phyloP scores from a whole-genome alignment of 768 basidiomycete genomes.

The Mycena galopus region DNA sequence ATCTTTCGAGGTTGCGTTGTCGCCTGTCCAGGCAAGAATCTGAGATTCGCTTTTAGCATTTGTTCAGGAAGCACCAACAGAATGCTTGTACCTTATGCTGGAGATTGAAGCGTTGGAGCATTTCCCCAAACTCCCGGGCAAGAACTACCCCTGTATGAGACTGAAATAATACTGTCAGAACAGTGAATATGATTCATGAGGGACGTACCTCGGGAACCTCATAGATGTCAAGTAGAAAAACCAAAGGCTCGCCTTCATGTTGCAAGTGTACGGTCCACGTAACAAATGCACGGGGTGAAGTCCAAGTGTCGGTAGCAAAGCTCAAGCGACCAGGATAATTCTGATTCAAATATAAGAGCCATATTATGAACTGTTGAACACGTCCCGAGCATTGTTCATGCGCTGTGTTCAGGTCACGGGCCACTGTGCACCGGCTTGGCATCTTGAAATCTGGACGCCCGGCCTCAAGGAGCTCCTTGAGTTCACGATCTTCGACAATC shows the following conservation, averaged over 20 bases:
- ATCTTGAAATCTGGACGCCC: conserved; percentile 50
- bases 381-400: not conserved
- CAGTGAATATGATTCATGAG: not conserved
- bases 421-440: conserved; percentile 37
- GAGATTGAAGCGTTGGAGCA: not conserved
- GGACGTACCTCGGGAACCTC: not conserved
- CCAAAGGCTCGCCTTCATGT: not conserved
- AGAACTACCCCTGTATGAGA: not conserved
- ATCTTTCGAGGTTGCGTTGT: not conserved
- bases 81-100: no score
- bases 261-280: not conserved
- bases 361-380: not conserved
- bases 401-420: not conserved
- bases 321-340: not conserved
- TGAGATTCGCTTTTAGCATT: not conserved
- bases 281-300: not conserved
- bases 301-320: not conserved
- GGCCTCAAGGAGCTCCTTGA: conserved; percentile 48
- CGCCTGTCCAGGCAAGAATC: not conserved
- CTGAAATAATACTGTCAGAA: not conserved
- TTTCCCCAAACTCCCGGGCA: not conserved
- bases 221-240: not conserved
- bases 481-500: conserved; percentile 48
- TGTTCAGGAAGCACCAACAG: no score
- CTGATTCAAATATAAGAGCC: not conserved